Evolutionary conservation across 2,329 filamentous ascomycete species (phyloP), one percentile per base, ranked within the genome.

Genomic region (Phialophora verrucosa): DNA sequence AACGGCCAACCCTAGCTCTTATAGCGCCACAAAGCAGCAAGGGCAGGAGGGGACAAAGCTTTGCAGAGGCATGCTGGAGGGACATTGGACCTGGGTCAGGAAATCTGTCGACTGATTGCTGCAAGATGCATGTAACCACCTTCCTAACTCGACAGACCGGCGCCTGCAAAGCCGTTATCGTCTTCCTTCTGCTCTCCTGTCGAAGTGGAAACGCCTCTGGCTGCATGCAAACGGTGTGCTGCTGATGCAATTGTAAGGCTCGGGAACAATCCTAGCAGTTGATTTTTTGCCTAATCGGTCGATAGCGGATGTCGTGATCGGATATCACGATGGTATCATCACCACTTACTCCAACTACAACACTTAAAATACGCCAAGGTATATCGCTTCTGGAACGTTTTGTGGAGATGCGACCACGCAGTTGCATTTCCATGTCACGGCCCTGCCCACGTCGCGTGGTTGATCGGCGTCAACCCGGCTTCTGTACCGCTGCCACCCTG

Each of bases 241-340:
- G 12, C 42, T 49, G 49, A 38, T 25, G 20, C 27, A 27, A 62
- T 47, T 35, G 38, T 63, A 60, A 60, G 59, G 59, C 27, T 31
- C 56, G 44, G 27, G 27, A n/a, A 53, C 23, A 50, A 25, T 27
- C n/a, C 25, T 35, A 23, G 17, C 17, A 59, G 62, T 62, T 27
- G 29, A 59, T 50, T 38, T 12, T 35, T 64, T 66, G 49, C 64
- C 54, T 54, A 35, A 63, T 69, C 50, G 57, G 64, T 23, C 53
- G 25, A 44, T 65, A 60, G 61, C 53, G 32, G 58, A 69, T 69
- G 67, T 69, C 67, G 67, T 69, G 67, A 67, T 68, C 62, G 29
- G 44, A 59, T 42, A 44, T 44, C 32, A 23, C 35, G 44, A 68
- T 68, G 31, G 62, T 63, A 65, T 51, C 66, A 68, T 68, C 12